Evolutionary conservation across 805 yeast species (phyloP), one percentile per base, ranked within the genome.

Genomic region (Brettanomyces sp.): DNA sequence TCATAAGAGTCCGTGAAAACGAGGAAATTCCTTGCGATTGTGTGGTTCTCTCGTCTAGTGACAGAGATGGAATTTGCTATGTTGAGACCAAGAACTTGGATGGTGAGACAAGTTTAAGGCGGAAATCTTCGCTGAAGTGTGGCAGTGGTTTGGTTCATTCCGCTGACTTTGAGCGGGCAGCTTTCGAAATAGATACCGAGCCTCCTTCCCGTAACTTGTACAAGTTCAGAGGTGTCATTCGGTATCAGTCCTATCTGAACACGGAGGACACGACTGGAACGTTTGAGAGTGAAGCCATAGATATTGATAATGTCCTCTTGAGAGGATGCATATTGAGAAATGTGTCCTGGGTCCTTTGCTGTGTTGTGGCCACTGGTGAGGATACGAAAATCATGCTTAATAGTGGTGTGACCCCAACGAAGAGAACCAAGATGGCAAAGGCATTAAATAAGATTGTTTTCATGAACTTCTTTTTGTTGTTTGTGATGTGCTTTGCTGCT

Each of bases 11-110:
- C 24, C 76, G 81, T 50, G 77, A 79, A 52, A 80, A 85, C 57
- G 93, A 85, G 57, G 91, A 84, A 65, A 73, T 83, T 5, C 95
- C 95, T 1, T 89, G 91, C 1, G 95, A 85, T 63, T 60, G 80
- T 12, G 68, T 83, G 41, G 61, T 84, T 33, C 57, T 85, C 6
- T 70, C 88, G 4, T 72, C 89, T 3, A 77, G 86, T 32, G 88
- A 82, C 56, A 62, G 70, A 1, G 87, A 83, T 53, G 82, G 82
- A 43, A 76, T 74, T 43, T 83, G 90, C 63, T 73, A 68, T 50
- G 67, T 84, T 32, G 95, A 81, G 54, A 81, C 88, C 1, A 78
- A 80, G 52, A 81, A 80, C 54, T 65, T 82, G 46, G 88, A 81
- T 55, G 88, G 88, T 51, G 95, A 85, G 62, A 82, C 91, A 4